phyloP scores from a whole-genome alignment of 257 asterid genomes.

The Leonotis leonurus region DNA sequence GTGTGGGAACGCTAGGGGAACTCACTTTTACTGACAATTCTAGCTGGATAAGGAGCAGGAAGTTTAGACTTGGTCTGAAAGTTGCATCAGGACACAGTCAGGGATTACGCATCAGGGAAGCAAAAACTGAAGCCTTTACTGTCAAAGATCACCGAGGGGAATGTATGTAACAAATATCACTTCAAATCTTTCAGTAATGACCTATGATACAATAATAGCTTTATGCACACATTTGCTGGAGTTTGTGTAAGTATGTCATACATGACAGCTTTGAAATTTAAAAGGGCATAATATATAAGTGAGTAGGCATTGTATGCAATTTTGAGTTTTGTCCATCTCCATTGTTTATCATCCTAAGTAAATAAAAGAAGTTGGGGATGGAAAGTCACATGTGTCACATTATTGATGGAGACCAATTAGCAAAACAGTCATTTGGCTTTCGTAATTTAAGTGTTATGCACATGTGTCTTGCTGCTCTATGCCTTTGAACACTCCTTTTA shows the following conservation, averaged over 20 bases:
- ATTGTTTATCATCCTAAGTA: neutral
- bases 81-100: conserved; percentile 81
- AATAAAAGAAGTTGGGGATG: neutral
- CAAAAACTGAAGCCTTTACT: conserved; percentile 89
- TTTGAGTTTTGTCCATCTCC: neutral
- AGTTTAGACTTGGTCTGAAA: conserved; percentile 88
- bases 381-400: neutral
- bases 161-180: conserved; percentile 41
- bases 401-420: neutral
- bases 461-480: neutral
- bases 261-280: too few relatives aligned
- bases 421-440: neutral
- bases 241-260: too few relatives aligned
- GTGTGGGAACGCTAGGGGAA: conserved; percentile 93
- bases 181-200: neutral
- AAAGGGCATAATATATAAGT: neutral
- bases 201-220: neutral
- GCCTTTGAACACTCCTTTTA: neutral
- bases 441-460: neutral
- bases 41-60: conserved; percentile 96
- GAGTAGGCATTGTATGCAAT: neutral
- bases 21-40: conserved; percentile 94
- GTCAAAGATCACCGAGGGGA: conserved; percentile 99
- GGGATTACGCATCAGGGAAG: conserved; percentile 83
- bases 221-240: neutral